Conservation (phyloP, 805 yeast species). For the Yamadazyma phyllophila region DNA sequence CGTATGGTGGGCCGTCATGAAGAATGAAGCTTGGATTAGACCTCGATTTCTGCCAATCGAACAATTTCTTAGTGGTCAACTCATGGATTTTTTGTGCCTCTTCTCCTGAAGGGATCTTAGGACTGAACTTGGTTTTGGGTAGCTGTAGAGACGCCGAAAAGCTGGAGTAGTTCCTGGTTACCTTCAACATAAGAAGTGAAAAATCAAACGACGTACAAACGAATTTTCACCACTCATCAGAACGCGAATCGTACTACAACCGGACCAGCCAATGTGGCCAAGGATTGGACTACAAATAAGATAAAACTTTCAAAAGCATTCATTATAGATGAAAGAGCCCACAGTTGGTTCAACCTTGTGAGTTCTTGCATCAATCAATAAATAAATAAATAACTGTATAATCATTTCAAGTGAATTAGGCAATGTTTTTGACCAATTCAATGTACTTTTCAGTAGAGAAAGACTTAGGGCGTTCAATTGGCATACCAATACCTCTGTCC, state of each 20-base stretch:
- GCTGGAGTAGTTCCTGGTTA: conserved; percentile 7
- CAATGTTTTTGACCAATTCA: conserved; percentile 62
- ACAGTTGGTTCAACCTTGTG: conserved; percentile 1
- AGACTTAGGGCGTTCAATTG: conserved; percentile 82
- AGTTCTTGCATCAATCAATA: not conserved
- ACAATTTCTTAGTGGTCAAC: conserved; percentile 57
- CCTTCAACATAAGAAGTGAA: not conserved
- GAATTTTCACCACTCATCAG: not conserved
- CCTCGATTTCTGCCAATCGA: conserved; percentile 51
- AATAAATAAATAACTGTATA: conserved; percentile 11
- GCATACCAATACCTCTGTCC: conserved; percentile 74
- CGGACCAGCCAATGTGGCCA: too few species aligned
- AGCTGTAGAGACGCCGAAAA: conserved; percentile 56
- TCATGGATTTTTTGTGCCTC: conserved; percentile 41
- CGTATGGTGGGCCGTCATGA: conserved; percentile 99
- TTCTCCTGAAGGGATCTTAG: conserved; percentile 51
- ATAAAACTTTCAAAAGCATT: not conserved
- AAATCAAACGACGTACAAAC: not conserved
- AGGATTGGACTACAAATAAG: not conserved
- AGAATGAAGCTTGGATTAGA: conserved; percentile 52
- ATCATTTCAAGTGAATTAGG: conserved; percentile 10
- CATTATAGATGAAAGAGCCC: not conserved
- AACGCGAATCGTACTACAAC: too few species aligned
- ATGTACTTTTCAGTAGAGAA: conserved; percentile 92
- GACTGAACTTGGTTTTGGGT: conserved; percentile 60